A percentile compares a stretch with the other conserved stretches of the same genome.
Conservation (phyloP, 2,329 filamentous ascomycete species). For the Thielaviopsis musarum region DNA sequence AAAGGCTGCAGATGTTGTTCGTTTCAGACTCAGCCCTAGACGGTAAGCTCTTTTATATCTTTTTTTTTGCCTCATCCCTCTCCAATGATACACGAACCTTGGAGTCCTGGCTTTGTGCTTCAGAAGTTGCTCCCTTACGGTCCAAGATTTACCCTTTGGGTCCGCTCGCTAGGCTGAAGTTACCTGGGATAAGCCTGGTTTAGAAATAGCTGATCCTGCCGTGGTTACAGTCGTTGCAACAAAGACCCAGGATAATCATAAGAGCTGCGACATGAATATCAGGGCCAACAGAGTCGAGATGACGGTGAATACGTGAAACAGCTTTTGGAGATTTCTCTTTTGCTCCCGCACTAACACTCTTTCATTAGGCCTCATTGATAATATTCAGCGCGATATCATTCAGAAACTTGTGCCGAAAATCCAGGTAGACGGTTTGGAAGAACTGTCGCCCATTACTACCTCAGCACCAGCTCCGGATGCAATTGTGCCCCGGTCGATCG, state of each 20-base stretch:
- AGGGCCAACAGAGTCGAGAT: neutral
- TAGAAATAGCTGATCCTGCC: neutral
- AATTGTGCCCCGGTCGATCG: slow-evolving; percentile 29
- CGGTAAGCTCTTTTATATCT: slow-evolving; percentile 16
- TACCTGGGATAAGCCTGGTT: neutral
- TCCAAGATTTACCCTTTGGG: neutral
- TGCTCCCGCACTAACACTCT: neutral
- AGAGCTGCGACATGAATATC: neutral
- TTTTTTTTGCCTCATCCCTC: neutral
- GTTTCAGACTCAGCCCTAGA: slow-evolving; percentile 53
- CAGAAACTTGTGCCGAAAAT: slow-evolving; percentile 68
- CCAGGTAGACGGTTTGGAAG: slow-evolving; percentile 60
- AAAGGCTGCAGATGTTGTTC: slow-evolving; percentile 46
- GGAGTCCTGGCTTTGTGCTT: neutral
- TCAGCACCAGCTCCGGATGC: slow-evolving; percentile 11
- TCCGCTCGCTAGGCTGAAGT: neutral
- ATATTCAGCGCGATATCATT: slow-evolving; percentile 65
- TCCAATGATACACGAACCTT: neutral
- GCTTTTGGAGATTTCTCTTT: neutral
- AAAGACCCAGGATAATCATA: neutral
- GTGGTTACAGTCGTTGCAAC: neutral
- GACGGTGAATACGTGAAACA: neutral
- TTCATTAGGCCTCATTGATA: slow-evolving; percentile 41
- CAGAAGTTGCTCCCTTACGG: neutral
- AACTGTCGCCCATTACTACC: neutral